Conservation (phyloP, 2,329 filamentous ascomycete species). For the Cordyceps cateniannulata region DNA sequence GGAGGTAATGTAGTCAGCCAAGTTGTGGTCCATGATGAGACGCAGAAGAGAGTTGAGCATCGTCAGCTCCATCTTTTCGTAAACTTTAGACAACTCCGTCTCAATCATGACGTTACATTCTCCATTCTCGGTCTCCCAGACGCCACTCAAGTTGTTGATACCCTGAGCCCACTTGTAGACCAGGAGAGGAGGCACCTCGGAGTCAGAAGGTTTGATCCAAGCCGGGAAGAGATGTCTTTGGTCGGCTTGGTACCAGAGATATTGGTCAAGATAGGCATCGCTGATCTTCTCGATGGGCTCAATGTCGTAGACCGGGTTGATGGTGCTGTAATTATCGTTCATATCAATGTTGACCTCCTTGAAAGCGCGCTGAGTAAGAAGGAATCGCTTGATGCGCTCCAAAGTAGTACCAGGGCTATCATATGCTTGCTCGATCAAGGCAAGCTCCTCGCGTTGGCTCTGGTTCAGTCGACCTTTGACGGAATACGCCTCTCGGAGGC, state of each 20-base stretch:
- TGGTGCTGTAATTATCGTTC: slow-evolving; percentile 99
- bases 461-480: slow-evolving; percentile 96
- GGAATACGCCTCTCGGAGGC: slow-evolving; percentile 90
- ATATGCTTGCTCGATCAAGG: slow-evolving; percentile 95
- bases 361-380: slow-evolving; percentile 94
- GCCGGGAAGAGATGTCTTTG: slow-evolving; percentile 94
- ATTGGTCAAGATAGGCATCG: slow-evolving; percentile 96
- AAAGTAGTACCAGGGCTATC: slow-evolving; percentile 95
- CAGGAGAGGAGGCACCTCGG: slow-evolving; percentile 87
- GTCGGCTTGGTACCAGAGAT: slow-evolving; percentile 98
- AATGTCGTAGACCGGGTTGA: slow-evolving; percentile 98
- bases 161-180: slow-evolving; percentile 99
- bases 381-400: slow-evolving; percentile 93
- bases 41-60: slow-evolving; percentile 87
- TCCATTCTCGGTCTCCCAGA: slow-evolving; percentile 90
- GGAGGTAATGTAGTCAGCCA: slow-evolving; percentile 97
- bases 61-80: slow-evolving; percentile 97
- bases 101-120: slow-evolving; percentile 99
- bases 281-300: slow-evolving; percentile 99
- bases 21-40: slow-evolving; percentile 98
- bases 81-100: slow-evolving; percentile 97
- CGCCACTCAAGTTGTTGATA: slow-evolving; percentile 93
- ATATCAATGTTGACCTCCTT: slow-evolving; percentile 99
- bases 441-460: slow-evolving; percentile 93
- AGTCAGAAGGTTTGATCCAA: slow-evolving; percentile 99